Evolutionary conservation across 179 eudicot genomes (phyloP).

Genomic region (Drosera spatulata): DNA sequence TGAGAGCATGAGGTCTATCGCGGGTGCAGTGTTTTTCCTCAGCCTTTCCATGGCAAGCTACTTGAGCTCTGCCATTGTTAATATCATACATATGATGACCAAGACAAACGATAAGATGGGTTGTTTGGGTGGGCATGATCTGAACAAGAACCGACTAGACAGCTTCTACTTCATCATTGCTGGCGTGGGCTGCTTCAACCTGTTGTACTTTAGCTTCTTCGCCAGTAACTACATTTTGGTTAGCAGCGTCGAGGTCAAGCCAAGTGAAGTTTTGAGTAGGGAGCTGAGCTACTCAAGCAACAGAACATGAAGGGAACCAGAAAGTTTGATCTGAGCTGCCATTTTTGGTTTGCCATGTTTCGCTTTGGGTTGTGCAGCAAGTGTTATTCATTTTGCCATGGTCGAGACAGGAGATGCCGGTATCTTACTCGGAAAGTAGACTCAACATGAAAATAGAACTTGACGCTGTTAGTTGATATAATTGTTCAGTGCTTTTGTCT

Average conservation of each 20-base stretch:
- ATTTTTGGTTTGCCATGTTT: no score
- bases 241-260: background rate
- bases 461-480: no score
- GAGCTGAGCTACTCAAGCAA: slow-evolving; percentile 4
- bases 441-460: background rate
- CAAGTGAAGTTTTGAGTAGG: background rate
- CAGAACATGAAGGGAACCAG: background rate
- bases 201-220: slow-evolving; percentile 36
- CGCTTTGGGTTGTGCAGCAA: no score
- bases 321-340: background rate
- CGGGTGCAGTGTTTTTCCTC: slow-evolving; percentile 48
- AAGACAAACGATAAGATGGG: slow-evolving; percentile 14
- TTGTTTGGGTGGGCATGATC: slow-evolving; percentile 74
- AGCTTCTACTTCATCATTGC: slow-evolving; percentile 45
- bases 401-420: no score
- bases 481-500: no score
- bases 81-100: slow-evolving; percentile 26
- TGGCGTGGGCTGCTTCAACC: slow-evolving; percentile 28
- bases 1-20: slow-evolving; percentile 54
- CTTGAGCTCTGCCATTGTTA: slow-evolving; percentile 33
- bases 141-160: slow-evolving; percentile 46
- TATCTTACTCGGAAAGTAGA: no score
- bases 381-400: no score
- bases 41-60: slow-evolving; percentile 53
- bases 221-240: slow-evolving; percentile 28